Evolutionary conservation across 1,139 yeast species (phyloP), one percentile per base, ranked within the genome.

Genomic region (Taiozyma sp.): DNA sequence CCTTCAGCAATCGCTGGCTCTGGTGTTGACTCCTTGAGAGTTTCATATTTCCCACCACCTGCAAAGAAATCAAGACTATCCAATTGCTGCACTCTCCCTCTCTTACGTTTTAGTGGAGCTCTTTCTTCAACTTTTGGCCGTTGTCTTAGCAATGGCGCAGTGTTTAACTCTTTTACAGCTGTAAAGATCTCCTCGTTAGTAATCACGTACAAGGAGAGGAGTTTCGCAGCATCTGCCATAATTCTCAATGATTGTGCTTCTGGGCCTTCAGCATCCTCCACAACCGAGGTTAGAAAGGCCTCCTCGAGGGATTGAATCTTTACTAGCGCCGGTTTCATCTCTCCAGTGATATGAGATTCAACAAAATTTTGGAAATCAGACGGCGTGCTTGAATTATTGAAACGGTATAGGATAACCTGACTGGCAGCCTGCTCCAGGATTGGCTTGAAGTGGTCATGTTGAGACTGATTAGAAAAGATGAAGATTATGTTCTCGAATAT

Each of bases 61-160:
- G 69, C 74, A 58, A 71, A 70, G 56, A 65, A 70, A 34, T 61
- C 63, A 44, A 70, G 55, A 47, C 70, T 66, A 43, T 69, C 68
- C 32, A 70, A 52, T 0, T 71, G 65, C 49, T 66, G 56, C 2
- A 69, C 61, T 14, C 48, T 51, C 13, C 50, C 43, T 23, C 56
- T 50, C 41, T 44, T 51, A 36, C 56, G 59, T 46, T 52, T 54
- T 2, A 28, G 12, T 12, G 43, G 30, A 13, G 28, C 29, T 5
- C 29, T 30, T 1, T 44, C 49, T 3, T 27, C 42, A 4, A 19
- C 13, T 1, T 49, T 9, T 8, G 49, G 53, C 40, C 63, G 51
- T 19, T 41, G 45, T 19, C 56, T 51, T 2, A 48, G 36, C 2
- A 61, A 22, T 1, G 23, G 7, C 1, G 47, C 53, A 6, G 30